Evolutionary conservation across 805 yeast genomes (phyloP).

Genomic region (Ogataea wickerhamii): DNA sequence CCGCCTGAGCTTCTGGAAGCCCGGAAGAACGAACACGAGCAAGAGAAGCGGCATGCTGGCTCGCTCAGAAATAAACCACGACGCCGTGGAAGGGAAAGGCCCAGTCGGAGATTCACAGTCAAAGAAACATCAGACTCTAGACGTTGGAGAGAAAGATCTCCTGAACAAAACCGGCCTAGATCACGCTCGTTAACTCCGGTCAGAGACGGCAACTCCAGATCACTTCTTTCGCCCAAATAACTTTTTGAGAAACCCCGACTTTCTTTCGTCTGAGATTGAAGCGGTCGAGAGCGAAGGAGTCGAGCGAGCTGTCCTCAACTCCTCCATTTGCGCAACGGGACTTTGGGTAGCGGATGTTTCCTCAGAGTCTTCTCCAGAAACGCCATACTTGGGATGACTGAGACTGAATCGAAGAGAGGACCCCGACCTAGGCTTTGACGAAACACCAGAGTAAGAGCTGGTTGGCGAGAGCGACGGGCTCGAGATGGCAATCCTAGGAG

Average conservation of each 20-base stretch:
- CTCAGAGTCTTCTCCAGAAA: not conserved
- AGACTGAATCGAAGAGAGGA: slow-evolving; percentile 23
- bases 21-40: slow-evolving; percentile 1
- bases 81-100: too few relatives aligned
- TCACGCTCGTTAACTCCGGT: not conserved
- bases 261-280: slow-evolving; percentile 9
- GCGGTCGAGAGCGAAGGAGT: slow-evolving; percentile 5
- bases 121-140: too few relatives aligned
- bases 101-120: not conserved
- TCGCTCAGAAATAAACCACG: too few relatives aligned
- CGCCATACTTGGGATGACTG: slow-evolving; percentile 20
- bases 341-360: not conserved
- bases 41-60: not conserved
- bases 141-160: too few relatives aligned
- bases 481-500: not conserved
- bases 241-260: slow-evolving; percentile 18
- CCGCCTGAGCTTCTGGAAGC: slow-evolving; percentile 31
- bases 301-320: slow-evolving; percentile 1
- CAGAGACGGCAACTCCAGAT: too few relatives aligned
- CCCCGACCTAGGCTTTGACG: slow-evolving; percentile 19
- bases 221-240: slow-evolving; percentile 17
- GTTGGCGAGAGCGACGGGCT: slow-evolving; percentile 3
- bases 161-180: too few relatives aligned
- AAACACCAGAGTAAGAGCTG: slow-evolving; percentile 10
- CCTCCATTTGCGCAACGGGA: not conserved